Evolutionary conservation across 148 eudicot species (phyloP), one percentile per base, ranked within the genome.

Genomic region (Fagopyrum esculentum): DNA sequence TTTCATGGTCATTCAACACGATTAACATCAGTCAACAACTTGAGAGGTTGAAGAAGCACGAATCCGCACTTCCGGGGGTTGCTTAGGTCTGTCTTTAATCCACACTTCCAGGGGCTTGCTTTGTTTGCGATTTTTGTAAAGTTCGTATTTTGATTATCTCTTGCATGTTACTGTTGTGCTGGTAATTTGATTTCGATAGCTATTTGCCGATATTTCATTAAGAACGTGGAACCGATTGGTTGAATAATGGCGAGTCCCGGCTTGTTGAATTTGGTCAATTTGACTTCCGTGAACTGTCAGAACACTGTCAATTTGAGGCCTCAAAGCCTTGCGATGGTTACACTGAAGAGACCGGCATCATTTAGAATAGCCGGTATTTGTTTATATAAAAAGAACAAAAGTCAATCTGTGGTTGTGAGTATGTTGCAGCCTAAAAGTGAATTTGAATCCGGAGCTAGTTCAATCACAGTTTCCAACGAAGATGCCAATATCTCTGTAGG

Each of bases 371-470:
- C 8, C 1, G 45, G 19, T 11, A 13, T 46, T 26, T 26, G 29
- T 50, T 8, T 50, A 10, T 75, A 46, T 54, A 68, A 19, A 8
- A 73, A 50, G 49, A 86, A 66, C 46, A 13, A 47, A 45, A 82
- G 73, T 63, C 79, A 52, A 2, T 72, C 77, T 71, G 73, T 78
- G 68, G 74, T 84, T 12, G 48, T 82, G 71, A 78, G 64, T 51
- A 11, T 44, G 45, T 55, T 77, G 30, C 56, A 60, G 57, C 73
- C 84, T 4, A 79, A 76, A 56, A 72, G 15, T 74, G 81, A 79
- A 43, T 64, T 76, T 7, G 74, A 75, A 73, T 70, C 82, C 44
- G 75, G 56, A 72, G 82, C 40, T 54, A 70, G 30, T 15, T 79
- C 75, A 50, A 73, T 74, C 43, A 17, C 68, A 15, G 50, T 81